Base-by-base conservation (phyloP, 352 stramenopile genomes). In the Phytopythium litorale region DNA sequence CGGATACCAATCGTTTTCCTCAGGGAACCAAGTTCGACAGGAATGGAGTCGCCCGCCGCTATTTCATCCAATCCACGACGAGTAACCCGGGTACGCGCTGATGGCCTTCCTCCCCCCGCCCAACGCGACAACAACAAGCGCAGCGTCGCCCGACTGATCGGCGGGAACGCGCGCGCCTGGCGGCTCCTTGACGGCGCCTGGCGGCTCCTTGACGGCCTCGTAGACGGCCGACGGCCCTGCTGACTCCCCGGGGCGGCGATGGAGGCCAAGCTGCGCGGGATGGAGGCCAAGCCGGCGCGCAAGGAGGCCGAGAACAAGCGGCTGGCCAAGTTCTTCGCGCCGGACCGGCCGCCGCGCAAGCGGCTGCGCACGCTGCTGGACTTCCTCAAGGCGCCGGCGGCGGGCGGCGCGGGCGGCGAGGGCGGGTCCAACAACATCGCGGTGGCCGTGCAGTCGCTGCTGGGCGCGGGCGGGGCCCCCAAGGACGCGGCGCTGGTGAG, bases 281-380 rank as follows among this genome's bases (percentile, higher is more conserved):
- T 58, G 59, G 72, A 78, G 28, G 64, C 72, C 64, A 81, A 81
- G 63, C 53, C 61, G 56, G 55, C 68, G 53, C 71, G 71, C 50
- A 79, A 79, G 58, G 68, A 79, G 50, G 55, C 60, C 37, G 50
- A 64, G 46, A 69, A 62, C 8, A 93, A 94, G 78, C 85, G 86
- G 12, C 78, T 96, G 38, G 80, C 79, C 60, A 93, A 93, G 71
- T 96, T 96, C 80, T 96, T 87, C 62, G 80, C 84, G 25, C 65
- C 84, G 38, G 87, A 94, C 65, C 82, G 87, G 1, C 84, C 86
- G 30, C 85, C 85, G 30, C 85, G 87, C 57, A 96, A 96, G 75
- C 85, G 87, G 8, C 70, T 96, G 63, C 82, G 81, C 60, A 94
- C 81, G 42, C 64, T 93, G 56, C 68, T 96, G 58, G 87, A 96